A percentile compares a stretch with the other conserved stretches of the same genome.
phyloP scores from a whole-genome alignment of 2,329 filamentous ascomycete genomes.

The Penicillium sp. region DNA sequence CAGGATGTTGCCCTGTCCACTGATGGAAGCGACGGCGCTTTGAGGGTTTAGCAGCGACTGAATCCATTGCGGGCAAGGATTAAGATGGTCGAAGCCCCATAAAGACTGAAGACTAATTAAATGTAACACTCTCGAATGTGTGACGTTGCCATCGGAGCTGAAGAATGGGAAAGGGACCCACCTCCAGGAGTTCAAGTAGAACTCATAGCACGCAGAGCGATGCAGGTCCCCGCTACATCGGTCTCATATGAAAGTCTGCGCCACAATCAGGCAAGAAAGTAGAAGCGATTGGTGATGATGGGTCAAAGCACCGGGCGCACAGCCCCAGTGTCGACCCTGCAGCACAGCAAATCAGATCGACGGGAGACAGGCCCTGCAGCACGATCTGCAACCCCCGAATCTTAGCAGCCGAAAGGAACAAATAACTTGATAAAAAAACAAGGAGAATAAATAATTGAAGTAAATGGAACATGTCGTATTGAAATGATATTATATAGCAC shows the following conservation, averaged over 20 bases:
- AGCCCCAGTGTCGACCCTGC: conserved; percentile 1
- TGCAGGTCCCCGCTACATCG: neutral
- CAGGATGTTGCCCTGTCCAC: neutral
- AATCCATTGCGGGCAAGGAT: neutral
- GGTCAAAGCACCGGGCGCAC: conserved; percentile 3
- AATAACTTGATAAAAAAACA: neutral
- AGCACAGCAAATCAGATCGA: conserved; percentile 1
- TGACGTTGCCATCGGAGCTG: neutral
- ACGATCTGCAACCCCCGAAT: neutral
- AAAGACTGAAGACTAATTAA: neutral
- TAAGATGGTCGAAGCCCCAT: neutral
- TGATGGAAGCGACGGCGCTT: neutral
- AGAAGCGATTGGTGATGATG: neutral
- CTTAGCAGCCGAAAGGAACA: neutral
- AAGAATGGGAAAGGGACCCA: neutral
- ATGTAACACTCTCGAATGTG: neutral
- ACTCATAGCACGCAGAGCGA: neutral
- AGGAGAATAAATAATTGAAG: neutral
- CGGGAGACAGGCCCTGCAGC: neutral
- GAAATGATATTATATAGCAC: conserved; percentile 25
- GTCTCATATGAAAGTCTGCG: neutral
- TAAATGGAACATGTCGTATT: conserved; percentile 6
- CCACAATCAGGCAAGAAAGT: neutral
- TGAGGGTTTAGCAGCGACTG: neutral
- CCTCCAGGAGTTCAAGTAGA: neutral